Evolutionary conservation across 208 protist genomes (phyloP).

Genomic region (Leishmania turanica): DNA sequence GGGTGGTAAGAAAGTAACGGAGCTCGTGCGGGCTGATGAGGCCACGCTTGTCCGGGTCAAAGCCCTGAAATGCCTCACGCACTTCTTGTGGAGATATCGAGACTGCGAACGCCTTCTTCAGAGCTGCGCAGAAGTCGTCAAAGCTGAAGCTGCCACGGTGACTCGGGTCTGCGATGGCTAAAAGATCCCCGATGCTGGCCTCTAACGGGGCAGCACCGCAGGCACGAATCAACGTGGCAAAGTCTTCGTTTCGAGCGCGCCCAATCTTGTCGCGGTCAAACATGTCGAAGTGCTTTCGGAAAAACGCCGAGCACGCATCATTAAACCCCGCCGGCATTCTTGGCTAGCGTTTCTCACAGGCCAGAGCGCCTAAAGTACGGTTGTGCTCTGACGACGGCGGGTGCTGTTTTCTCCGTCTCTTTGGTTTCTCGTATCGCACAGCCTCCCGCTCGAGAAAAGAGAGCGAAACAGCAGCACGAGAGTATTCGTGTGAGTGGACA

Average conservation of each 20-base stretch:
- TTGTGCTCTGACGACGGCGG: background rate
- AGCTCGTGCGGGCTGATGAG: constrained; percentile 93
- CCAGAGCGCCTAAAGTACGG: constrained; percentile 5
- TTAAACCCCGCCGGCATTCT: constrained; percentile 37
- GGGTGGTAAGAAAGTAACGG: constrained; percentile 92
- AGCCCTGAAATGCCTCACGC: constrained; percentile 91
- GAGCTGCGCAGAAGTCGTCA: constrained; percentile 71
- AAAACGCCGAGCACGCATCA: constrained; percentile 55
- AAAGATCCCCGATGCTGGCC: constrained; percentile 55
- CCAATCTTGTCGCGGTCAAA: constrained; percentile 86
- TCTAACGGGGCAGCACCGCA: constrained; percentile 80
- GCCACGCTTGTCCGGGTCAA: constrained; percentile 94
- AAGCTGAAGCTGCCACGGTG: constrained; percentile 74
- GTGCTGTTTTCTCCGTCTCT: background rate
- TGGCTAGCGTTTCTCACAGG: background rate
- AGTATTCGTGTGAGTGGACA: background rate
- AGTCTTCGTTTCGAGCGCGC: constrained; percentile 50
- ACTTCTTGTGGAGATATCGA: constrained; percentile 76
- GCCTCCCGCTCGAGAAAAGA: background rate
- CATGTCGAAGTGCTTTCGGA: constrained; percentile 72
- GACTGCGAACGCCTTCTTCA: constrained; percentile 63
- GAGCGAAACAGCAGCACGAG: background rate
- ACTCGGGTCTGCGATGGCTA: constrained; percentile 61
- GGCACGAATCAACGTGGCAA: constrained; percentile 65
- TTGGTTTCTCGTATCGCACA: background rate